Conservation (phyloP, 208 protist genomes). For the Trypanosoma mega region DNA sequence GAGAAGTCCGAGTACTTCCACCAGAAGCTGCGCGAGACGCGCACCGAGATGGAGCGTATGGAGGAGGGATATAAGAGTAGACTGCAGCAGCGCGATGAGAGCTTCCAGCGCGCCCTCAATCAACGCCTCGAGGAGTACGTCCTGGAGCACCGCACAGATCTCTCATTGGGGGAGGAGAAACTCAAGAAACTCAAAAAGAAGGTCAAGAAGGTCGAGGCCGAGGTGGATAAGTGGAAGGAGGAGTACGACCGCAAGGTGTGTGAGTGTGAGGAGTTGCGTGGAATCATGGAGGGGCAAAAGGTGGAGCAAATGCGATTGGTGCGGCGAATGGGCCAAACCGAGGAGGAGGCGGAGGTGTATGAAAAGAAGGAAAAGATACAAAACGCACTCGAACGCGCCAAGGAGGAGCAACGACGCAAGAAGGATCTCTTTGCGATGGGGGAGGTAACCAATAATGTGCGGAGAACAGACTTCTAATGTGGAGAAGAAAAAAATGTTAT, state of each 20-base stretch:
- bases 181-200: slow-evolving; percentile 84
- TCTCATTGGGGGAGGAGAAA: slow-evolving; percentile 36
- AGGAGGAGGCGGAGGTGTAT: slow-evolving; percentile 56
- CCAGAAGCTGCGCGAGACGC: slow-evolving; percentile 51
- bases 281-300: slow-evolving; percentile 75
- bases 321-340: slow-evolving; percentile 47
- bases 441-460: slow-evolving; percentile 56
- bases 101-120: slow-evolving; percentile 74
- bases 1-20: slow-evolving; percentile 76
- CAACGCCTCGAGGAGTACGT: slow-evolving; percentile 70
- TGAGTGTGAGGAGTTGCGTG: slow-evolving; percentile 82
- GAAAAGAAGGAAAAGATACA: slow-evolving; percentile 78
- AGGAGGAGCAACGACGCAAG: slow-evolving; percentile 67
- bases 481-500: slow-evolving; percentile 1
- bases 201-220: slow-evolving; percentile 70
- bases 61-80: slow-evolving; percentile 47
- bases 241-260: slow-evolving; percentile 82
- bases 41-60: slow-evolving; percentile 27
- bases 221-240: slow-evolving; percentile 42
- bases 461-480: slow-evolving; percentile 18
- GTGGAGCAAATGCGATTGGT: slow-evolving; percentile 61
- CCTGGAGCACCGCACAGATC: slow-evolving; percentile 44
- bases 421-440: slow-evolving; percentile 73
- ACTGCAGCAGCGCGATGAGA: slow-evolving; percentile 71
- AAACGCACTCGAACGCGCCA: slow-evolving; percentile 64